These are phyloP conservation scores for Ceratocystis variospora DNA, from an alignment of 2,329 filamentous ascomycete species.

Conservation along the genomic window DNA sequence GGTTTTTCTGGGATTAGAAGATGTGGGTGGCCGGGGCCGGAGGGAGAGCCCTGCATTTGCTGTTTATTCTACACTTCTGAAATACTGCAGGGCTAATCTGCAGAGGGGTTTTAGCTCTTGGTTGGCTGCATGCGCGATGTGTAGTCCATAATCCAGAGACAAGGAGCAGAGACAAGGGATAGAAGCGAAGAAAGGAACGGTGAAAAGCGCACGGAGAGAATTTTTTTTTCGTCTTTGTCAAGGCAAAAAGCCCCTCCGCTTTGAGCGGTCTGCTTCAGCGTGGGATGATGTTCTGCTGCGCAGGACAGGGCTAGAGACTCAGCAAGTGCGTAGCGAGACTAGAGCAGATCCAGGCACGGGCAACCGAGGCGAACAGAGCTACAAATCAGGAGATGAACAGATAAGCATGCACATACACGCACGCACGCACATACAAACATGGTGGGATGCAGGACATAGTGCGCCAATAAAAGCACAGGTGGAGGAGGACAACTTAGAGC, in stretches of 20 bases:
- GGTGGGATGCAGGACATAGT: background rate
- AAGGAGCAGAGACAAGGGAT: background rate
- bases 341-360: background rate
- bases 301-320: no score
- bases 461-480: background rate
- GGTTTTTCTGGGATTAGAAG: background rate
- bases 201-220: background rate
- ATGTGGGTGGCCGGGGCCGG: background rate
- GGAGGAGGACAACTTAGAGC: background rate
- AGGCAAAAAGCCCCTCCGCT: no score
- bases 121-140: slow-evolving; percentile 17
- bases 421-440: no score
- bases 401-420: background rate
- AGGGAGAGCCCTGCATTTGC: slow-evolving; percentile 6
- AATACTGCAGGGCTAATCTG: no score
- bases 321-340: no score
- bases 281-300: no score
- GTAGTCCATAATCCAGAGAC: no score
- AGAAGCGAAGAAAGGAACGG: background rate
- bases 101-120: slow-evolving; percentile 7
- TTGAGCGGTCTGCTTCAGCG: no score
- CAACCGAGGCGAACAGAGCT: background rate
- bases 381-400: background rate
- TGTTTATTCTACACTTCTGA: background rate
- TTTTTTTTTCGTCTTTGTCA: no score